Conservation (phyloP, 305 asterid species). For the Solanum hybrid region DNA sequence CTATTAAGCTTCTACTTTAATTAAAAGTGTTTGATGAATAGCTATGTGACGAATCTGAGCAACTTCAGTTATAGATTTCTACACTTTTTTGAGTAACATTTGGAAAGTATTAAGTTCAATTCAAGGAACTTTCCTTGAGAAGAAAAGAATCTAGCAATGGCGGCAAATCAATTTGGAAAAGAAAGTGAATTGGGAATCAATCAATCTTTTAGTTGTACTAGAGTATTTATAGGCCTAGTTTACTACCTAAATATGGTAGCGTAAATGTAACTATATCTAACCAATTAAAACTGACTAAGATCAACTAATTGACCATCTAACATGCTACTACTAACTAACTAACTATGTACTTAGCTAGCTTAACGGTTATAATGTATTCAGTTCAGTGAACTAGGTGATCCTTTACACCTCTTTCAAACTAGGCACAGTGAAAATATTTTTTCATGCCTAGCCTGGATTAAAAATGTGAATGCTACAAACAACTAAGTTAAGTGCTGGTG, state of each 20-base stretch:
- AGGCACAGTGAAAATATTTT: no score
- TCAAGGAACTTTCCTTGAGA: neutral
- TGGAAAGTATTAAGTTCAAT: neutral
- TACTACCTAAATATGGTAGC: neutral
- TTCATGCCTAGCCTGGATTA: no score
- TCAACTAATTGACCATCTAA: neutral
- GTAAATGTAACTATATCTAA: neutral
- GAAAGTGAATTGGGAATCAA: neutral
- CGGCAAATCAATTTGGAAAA: neutral
- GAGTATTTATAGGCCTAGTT: neutral
- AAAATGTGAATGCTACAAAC: no score
- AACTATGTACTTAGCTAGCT: neutral
- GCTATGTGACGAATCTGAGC: neutral
- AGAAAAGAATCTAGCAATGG: neutral
- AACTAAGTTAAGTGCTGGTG: no score
- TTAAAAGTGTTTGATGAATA: no score
- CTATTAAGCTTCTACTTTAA: no score
- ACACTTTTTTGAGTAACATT: neutral
- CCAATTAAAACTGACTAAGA: neutral
- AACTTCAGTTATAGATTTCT: neutral
- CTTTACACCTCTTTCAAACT: no score
- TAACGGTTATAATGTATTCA: neutral
- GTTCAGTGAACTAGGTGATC: neutral
- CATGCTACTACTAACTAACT: no score
- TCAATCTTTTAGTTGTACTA: neutral